Conservation (phyloP, 2,329 filamentous ascomycete genomes). For the Paecilomyces variotii region DNA sequence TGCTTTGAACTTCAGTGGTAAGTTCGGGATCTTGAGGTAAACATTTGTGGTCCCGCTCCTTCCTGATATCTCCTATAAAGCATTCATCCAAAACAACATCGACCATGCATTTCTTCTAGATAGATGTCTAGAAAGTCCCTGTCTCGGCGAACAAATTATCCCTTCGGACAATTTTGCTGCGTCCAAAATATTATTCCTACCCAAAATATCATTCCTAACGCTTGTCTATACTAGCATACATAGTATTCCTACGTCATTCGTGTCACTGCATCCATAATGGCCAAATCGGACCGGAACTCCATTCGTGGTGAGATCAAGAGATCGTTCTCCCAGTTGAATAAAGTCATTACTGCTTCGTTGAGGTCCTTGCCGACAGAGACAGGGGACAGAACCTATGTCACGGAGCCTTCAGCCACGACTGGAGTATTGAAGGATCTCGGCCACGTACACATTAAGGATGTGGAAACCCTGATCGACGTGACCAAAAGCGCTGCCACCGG, state of each 20-base stretch:
- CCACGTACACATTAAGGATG: constrained; percentile 39
- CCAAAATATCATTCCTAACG: not conserved
- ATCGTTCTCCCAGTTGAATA: constrained; percentile 29
- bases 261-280: constrained; percentile 10
- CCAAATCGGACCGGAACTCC: constrained; percentile 11
- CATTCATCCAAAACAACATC: not conserved
- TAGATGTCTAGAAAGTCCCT: not conserved
- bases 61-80: not conserved
- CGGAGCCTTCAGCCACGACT: constrained; percentile 20
- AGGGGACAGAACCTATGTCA: constrained; percentile 33
- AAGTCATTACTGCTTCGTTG: constrained; percentile 33
- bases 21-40: not conserved
- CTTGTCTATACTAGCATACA: not conserved
- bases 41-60: not conserved
- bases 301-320: constrained; percentile 25
- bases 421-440: constrained; percentile 39
- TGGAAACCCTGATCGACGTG: constrained; percentile 32
- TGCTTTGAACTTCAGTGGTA: not conserved
- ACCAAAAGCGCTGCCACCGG: constrained; percentile 40
- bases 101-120: not conserved
- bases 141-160: not conserved
- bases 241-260: not conserved
- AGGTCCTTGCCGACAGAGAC: constrained; percentile 35
- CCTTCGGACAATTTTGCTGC: not conserved
- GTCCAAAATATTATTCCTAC: not conserved